Conservation (phyloP, 164 flowering plant genomes). For the Pachysandra terminalis region DNA sequence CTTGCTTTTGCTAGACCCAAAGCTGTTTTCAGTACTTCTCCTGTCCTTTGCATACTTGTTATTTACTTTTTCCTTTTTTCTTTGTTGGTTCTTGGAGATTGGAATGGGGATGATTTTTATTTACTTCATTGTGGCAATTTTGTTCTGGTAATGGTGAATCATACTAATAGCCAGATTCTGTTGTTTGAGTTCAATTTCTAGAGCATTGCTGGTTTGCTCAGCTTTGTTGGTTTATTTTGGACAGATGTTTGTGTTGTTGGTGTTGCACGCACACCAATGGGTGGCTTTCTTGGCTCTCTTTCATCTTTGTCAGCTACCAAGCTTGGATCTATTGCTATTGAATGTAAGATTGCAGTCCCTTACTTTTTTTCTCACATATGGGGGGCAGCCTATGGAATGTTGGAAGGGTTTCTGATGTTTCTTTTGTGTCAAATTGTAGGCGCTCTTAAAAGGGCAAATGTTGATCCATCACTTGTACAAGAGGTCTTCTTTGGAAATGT, state of each 20-base stretch:
- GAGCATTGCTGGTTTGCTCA: background rate
- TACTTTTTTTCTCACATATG: background rate
- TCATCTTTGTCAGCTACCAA: constrained; percentile 86
- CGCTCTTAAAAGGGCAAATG: constrained; percentile 82
- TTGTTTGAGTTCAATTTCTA: background rate
- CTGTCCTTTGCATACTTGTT: too few relatives aligned
- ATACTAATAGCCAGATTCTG: background rate
- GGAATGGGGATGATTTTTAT: too few relatives aligned
- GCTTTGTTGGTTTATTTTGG: constrained; percentile 13
- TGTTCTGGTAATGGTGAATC: background rate
- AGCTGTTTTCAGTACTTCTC: background rate
- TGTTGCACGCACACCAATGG: constrained; percentile 96
- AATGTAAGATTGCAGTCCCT: constrained; percentile 33
- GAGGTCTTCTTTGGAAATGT: constrained; percentile 98
- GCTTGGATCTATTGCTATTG: constrained; percentile 84
- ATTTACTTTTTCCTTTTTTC: too few relatives aligned
- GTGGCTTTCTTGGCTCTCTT: constrained; percentile 84
- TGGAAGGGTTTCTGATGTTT: background rate
- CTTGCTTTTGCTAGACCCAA: background rate
- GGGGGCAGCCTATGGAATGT: background rate
- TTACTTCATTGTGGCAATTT: background rate
- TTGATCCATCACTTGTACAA: constrained; percentile 82
- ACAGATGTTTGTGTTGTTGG: constrained; percentile 97
- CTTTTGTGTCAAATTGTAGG: constrained; percentile 26
- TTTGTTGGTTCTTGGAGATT: too few relatives aligned